Base-by-base conservation (phyloP, 306 rosid species). In the Acmispon strigosus region DNA sequence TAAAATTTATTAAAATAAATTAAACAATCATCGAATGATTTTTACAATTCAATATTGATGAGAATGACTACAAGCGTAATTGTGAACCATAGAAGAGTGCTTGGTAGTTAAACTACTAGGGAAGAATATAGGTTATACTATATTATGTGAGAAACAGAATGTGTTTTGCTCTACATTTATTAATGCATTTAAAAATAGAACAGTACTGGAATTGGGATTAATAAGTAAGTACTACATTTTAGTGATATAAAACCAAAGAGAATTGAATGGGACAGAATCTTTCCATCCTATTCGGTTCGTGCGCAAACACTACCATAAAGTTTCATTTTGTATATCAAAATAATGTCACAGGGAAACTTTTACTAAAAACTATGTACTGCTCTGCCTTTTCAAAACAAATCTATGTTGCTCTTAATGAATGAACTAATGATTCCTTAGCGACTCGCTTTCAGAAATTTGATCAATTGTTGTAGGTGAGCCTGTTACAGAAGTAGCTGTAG, bases 361-460 rank as follows among this genome's bases (percentile, higher is more conserved):
- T 62, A 47, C 67, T 10, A 18, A 48, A 37, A 42, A 63, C 69
- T 76, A 36, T 54, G 55, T 77, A 63, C 68, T 55, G 59, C 63
- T 41, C 67, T 62, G 55, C 72, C 55, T 66, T 77, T 39, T 69
- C 73, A 73, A 73, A n/a, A 45, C 56, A 64, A 64, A 60, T 71
- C 84, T 78, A 70, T 44, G 53, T 49, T 59, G 27, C 36, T 76
- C 45, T 12, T 36, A 5, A 70, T 52, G 50, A 29, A 70, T 8
- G 47, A 51, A 43, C 53, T 74, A 82, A 19, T 73, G 70, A 80
- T 77, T 73, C 73, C 75, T 72, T 50, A 52, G 73, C 0, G 70
- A 60, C 34, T 79, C 81, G 3, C 56, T 76, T 76, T 82, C 85
- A 19, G 87, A 84, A 36, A 83, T 66, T 69, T 62, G 69, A 77